These are phyloP conservation scores for sunflower (Helianthus annuus) DNA, from an alignment of 129 eudicot species.

Conservation along the genomic window DNA sequence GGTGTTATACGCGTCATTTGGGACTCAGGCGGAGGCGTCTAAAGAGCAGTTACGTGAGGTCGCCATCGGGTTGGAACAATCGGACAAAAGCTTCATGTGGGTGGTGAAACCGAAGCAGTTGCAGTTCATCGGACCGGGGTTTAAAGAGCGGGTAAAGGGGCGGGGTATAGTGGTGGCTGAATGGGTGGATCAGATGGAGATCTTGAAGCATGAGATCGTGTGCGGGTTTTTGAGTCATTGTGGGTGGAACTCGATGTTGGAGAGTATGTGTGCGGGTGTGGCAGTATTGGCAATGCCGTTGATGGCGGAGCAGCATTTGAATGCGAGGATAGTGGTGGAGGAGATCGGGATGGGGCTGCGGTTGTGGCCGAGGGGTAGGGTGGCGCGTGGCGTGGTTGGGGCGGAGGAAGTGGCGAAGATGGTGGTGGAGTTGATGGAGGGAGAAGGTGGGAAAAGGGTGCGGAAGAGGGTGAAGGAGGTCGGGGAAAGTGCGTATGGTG, in stretches of 20 bases:
- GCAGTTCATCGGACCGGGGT: conserved; percentile 21
- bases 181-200: conserved; percentile 58
- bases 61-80: conserved; percentile 49
- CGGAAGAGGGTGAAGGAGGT: conserved; percentile 35
- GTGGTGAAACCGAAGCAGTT: conserved; percentile 28
- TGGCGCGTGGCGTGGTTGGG: conserved; percentile 44
- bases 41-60: conserved; percentile 50
- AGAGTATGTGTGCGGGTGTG: conserved; percentile 56
- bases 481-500: conserved; percentile 32
- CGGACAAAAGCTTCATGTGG: conserved; percentile 55
- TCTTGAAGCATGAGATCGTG: conserved; percentile 42
- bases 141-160: conserved; percentile 41
- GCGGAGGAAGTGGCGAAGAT: conserved; percentile 43
- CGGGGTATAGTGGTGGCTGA: conserved; percentile 55
- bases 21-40: conserved; percentile 55
- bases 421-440: conserved; percentile 46
- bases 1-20: conserved; percentile 64
- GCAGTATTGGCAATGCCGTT: conserved; percentile 60
- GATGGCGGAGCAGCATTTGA: conserved; percentile 64
- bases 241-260: conserved; percentile 68
- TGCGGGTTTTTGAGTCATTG: conserved; percentile 64
- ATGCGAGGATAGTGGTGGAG: conserved; percentile 56
- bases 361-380: conserved; percentile 29
- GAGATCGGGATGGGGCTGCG: conserved; percentile 49
- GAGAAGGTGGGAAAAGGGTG: conserved; percentile 37